Evolutionary conservation across 192 early-diverging fungal species (phyloP).

Genomic region (Funneliformis mosseae): DNA sequence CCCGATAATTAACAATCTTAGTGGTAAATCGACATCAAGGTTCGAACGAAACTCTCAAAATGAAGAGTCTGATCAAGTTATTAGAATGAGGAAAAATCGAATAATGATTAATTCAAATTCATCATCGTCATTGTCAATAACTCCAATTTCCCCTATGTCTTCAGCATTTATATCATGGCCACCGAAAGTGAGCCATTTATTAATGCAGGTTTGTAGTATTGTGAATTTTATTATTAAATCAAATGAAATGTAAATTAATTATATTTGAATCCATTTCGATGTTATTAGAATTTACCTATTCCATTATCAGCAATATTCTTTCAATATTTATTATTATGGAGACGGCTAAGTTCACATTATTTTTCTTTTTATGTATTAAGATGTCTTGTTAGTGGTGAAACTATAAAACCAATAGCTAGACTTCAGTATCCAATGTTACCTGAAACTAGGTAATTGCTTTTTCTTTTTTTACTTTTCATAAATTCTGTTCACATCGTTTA

Average conservation of each 20-base stretch:
- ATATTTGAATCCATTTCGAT: constrained; percentile 35
- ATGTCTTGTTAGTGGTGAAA: constrained; percentile 78
- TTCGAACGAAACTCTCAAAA: background rate
- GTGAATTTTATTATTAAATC: background rate
- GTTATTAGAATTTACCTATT: constrained; percentile 67
- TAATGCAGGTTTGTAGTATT: constrained; percentile 38
- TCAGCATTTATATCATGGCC: background rate
- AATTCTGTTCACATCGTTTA: background rate
- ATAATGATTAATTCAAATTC: constrained; percentile 8
- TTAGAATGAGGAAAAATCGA: constrained; percentile 23
- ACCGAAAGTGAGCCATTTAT: constrained; percentile 40
- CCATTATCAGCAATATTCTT: constrained; percentile 82
- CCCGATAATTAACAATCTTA: background rate
- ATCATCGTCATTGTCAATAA: background rate
- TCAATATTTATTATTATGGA: constrained; percentile 86
- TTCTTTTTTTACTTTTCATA: background rate
- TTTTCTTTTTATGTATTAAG: constrained; percentile 73
- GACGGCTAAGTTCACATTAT: constrained; percentile 77
- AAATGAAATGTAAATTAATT: constrained; percentile 19
- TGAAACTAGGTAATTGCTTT: constrained; percentile 48
- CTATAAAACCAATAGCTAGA: constrained; percentile 78
- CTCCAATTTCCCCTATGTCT: constrained; percentile 7
- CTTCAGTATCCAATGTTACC: constrained; percentile 82
- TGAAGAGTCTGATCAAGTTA: constrained; percentile 11
- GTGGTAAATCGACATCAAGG: background rate